phyloP scores from a whole-genome alignment of 1,284 basidiomycete genomes.

The Sanghuangporus sanghuang region DNA sequence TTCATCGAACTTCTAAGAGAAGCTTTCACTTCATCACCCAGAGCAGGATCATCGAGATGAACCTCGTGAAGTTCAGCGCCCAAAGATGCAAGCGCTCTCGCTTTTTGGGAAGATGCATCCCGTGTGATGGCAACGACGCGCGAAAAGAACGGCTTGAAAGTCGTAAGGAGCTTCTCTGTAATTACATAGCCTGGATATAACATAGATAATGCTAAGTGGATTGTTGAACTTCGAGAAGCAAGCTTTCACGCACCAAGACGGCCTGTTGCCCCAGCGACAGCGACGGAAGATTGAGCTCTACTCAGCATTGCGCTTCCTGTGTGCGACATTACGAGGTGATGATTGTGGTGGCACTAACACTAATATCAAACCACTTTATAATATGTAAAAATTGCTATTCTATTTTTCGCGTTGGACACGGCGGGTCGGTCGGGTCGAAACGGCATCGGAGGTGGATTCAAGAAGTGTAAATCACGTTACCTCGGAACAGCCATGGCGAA shows the following conservation, averaged over 20 bases:
- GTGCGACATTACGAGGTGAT: conserved; percentile 17
- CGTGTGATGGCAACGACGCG: conserved; percentile 24
- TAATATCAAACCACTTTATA: not conserved
- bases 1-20: conserved; percentile 20
- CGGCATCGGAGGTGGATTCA: not conserved
- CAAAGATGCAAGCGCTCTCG: conserved; percentile 21
- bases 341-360: not conserved
- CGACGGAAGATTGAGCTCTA: conserved; percentile 22
- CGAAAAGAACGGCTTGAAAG: conserved; percentile 23
- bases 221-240: not conserved
- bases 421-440: not conserved
- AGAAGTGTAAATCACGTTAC: not conserved
- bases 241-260: conserved; percentile 23
- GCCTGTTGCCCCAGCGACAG: conserved; percentile 26
- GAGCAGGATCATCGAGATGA: conserved; percentile 1
- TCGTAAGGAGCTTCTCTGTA: conserved; percentile 21
- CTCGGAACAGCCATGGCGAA: not conserved
- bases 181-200: conserved; percentile 17
- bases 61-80: conserved; percentile 24
- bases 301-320: conserved; percentile 20
- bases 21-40: conserved; percentile 11
- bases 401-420: not conserved
- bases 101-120: conserved; percentile 21
- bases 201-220: not conserved
- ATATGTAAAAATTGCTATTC: not conserved